Evolutionary conservation across 2,329 filamentous ascomycete species (phyloP).

Genomic region (Claviceps monticola): DNA sequence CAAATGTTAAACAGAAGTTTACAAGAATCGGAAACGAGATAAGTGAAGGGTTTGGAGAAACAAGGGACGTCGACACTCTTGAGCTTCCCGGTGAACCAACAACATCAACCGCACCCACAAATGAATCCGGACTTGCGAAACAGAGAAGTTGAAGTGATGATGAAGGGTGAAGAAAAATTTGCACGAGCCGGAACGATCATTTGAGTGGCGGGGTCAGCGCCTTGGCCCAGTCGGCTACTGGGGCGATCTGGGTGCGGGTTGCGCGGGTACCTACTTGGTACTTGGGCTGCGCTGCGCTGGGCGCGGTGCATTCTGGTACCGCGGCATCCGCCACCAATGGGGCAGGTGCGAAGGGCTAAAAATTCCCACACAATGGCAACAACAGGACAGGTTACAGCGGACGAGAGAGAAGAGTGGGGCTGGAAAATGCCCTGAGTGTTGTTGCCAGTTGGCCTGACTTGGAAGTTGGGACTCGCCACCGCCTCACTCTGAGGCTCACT

Average conservation of each 20-base stretch:
- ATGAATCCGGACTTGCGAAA: slow-evolving; percentile 4
- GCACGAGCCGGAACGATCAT: slow-evolving; percentile 1
- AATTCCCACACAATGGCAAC: neutral
- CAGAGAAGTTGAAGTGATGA: neutral
- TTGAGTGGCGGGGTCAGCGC: slow-evolving; percentile 3
- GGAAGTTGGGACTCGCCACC: no score
- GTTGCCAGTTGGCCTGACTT: no score
- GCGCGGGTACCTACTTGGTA: neutral
- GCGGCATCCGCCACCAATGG: neutral
- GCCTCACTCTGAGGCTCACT: no score
- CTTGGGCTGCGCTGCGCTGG: neutral
- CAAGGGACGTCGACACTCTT: neutral
- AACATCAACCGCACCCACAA: slow-evolving; percentile 6
- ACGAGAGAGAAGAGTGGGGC: no score
- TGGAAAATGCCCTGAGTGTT: no score
- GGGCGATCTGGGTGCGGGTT: neutral
- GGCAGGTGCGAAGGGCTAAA: neutral
- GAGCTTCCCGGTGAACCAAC: slow-evolving; percentile 5
- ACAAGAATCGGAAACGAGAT: neutral
- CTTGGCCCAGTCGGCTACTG: slow-evolving; percentile 1
- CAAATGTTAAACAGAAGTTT: neutral
- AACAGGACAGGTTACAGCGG: no score
- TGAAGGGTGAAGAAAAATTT: slow-evolving; percentile 5
- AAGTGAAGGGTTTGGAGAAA: neutral
- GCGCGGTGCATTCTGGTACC: neutral